Evolutionary conservation across 306 rosid genomes (phyloP).

Genomic region (Glycyrrhiza uralensis): DNA sequence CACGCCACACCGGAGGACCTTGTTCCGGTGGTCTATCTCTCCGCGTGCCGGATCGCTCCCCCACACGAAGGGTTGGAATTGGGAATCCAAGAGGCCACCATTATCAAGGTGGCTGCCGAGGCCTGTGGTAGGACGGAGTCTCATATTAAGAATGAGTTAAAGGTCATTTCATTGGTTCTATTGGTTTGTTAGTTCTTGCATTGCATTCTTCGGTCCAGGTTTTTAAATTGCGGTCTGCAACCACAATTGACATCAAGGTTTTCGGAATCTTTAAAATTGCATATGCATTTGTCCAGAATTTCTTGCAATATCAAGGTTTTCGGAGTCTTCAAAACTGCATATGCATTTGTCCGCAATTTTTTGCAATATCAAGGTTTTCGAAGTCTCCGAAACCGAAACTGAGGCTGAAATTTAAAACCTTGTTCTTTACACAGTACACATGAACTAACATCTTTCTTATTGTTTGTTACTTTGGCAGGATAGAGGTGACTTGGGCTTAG

Average conservation of each 20-base stretch:
- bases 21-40: slow-evolving; percentile 56
- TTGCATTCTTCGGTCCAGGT: no score
- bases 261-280: no score
- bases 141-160: slow-evolving; percentile 59
- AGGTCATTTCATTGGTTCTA: slow-evolving; percentile 38
- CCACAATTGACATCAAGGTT: no score
- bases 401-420: no score
- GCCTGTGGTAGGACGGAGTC: slow-evolving; percentile 71
- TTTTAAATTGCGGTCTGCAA: no score
- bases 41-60: slow-evolving; percentile 68
- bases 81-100: slow-evolving; percentile 85
- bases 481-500: slow-evolving; percentile 76
- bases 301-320: no score
- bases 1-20: slow-evolving; percentile 69
- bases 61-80: slow-evolving; percentile 74
- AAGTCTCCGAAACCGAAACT: no score
- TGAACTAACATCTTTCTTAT: background rate
- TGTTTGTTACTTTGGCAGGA: slow-evolving; percentile 40
- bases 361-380: no score
- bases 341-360: no score
- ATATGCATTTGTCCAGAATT: no score
- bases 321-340: no score
- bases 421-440: no score
- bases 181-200: background rate
- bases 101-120: slow-evolving; percentile 80